Evolutionary conservation across 257 asterid genomes (phyloP).

Genomic region (Nicotiana undulata): DNA sequence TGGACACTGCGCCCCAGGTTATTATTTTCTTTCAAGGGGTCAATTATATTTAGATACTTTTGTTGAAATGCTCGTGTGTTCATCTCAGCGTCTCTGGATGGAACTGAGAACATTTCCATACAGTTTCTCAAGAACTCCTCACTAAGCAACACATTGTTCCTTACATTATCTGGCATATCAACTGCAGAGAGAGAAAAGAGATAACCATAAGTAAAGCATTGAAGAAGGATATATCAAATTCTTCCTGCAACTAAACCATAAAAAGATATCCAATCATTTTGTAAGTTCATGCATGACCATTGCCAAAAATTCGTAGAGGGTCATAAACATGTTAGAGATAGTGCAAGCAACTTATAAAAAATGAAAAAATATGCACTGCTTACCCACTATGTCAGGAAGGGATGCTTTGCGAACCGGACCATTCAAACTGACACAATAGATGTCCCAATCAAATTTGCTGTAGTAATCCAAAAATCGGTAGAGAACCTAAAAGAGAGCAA

Average conservation of each 20-base stretch:
- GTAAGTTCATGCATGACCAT: neutral
- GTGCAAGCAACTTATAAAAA: neutral
- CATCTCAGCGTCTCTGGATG: slow-evolving; percentile 34
- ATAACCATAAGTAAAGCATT: neutral
- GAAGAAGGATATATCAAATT: neutral
- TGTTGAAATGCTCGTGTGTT: slow-evolving; percentile 41
- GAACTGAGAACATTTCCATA: slow-evolving; percentile 53
- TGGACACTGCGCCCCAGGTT: slow-evolving; percentile 95
- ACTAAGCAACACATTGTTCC: slow-evolving; percentile 33
- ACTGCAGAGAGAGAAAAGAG: slow-evolving; percentile 33
- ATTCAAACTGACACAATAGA: slow-evolving; percentile 59
- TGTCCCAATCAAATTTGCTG: slow-evolving; percentile 84
- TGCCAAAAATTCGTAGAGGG: neutral
- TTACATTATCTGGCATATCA: slow-evolving; percentile 40
- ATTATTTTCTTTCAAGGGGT: slow-evolving; percentile 72
- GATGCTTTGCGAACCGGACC: slow-evolving; percentile 62
- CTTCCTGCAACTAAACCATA: neutral
- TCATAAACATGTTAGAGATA: neutral
- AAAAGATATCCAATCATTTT: neutral
- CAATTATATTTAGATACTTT: slow-evolving; percentile 68
- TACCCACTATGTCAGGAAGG: slow-evolving; percentile 61
- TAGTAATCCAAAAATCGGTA: slow-evolving; percentile 67
- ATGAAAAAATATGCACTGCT: slow-evolving; percentile 20
- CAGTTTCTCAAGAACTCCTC: slow-evolving; percentile 51
- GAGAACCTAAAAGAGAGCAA: slow-evolving; percentile 43